Percentiles rank a stretch among this genome's conserved stretches.
Evolutionary conservation across 352 stramenopile genomes (phyloP).

Genomic region (Globisporangium barbulae): DNA sequence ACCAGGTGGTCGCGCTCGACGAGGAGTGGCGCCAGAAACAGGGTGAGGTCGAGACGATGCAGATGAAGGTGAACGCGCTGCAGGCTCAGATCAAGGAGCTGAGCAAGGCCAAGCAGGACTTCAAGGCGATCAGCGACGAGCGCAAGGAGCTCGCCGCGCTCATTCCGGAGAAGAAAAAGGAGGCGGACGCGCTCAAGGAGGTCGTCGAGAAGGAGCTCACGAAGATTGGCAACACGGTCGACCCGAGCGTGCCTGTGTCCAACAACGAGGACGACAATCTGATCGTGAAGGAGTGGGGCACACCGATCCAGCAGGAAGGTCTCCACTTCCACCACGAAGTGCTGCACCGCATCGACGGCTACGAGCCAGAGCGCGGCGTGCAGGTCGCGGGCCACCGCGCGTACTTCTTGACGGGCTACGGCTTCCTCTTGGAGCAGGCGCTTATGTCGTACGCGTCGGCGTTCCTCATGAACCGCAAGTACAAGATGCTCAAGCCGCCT

Average conservation of each 20-base stretch:
- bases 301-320: constrained; percentile 62
- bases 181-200: constrained; percentile 73
- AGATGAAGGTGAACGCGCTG: constrained; percentile 85
- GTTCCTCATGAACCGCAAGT: constrained; percentile 94
- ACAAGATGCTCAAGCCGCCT: constrained; percentile 98
- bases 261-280: constrained; percentile 97
- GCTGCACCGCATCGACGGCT: constrained; percentile 98
- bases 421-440: constrained; percentile 98
- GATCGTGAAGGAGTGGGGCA: constrained; percentile 87
- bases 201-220: constrained; percentile 72
- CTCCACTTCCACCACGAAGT: constrained; percentile 95
- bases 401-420: constrained; percentile 99
- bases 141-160: constrained; percentile 69
- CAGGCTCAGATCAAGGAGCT: constrained; percentile 87
- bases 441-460: constrained; percentile 98
- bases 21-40: constrained; percentile 88
- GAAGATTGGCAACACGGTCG: constrained; percentile 97
- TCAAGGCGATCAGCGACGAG: constrained; percentile 76
- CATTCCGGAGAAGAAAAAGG: constrained; percentile 74
- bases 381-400: constrained; percentile 96
- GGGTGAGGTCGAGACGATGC: constrained; percentile 79
- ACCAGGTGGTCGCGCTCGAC: constrained; percentile 94
- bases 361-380: constrained; percentile 96
- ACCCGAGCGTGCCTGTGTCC: constrained; percentile 94
- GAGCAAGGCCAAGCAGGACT: constrained; percentile 87